phyloP scores from a whole-genome alignment of 805 yeast species.

The Starmerella khaoyaiensis region DNA sequence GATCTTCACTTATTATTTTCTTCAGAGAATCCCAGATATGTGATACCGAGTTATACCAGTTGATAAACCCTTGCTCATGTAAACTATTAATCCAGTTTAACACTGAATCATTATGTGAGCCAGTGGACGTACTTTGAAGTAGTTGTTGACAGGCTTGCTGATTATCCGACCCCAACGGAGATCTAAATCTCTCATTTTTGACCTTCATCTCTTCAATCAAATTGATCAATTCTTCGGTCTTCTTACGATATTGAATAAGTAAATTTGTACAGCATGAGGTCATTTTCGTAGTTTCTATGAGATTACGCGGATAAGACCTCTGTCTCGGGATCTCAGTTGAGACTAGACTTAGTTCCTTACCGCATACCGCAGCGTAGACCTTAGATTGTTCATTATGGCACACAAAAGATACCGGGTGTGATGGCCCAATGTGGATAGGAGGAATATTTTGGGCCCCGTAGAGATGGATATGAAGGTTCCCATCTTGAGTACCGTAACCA shows the following conservation, averaged over 20 bases:
- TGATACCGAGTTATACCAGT: constrained; percentile 18
- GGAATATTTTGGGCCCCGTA: constrained; percentile 30
- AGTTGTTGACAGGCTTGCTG: too few relatives aligned
- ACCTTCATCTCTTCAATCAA: too few relatives aligned
- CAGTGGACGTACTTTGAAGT: too few relatives aligned
- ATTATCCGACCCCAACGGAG: too few relatives aligned
- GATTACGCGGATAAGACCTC: neutral
- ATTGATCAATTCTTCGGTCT: too few relatives aligned
- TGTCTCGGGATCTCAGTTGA: neutral
- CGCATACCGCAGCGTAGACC: constrained; percentile 11
- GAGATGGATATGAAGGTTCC: constrained; percentile 24
- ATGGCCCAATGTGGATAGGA: constrained; percentile 10
- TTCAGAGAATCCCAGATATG: constrained; percentile 9
- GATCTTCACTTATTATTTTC: neutral
- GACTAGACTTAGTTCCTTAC: neutral
- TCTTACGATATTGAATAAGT: too few relatives aligned
- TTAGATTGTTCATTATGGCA: neutral
- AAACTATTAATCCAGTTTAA: constrained; percentile 18
- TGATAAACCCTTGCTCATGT: constrained; percentile 22
- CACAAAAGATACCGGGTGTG: constrained; percentile 3
- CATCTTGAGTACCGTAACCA: constrained; percentile 24
- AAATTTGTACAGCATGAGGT: too few relatives aligned
- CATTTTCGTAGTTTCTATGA: neutral
- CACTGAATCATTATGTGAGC: neutral
- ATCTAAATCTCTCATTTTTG: too few relatives aligned